These are phyloP conservation scores for Neospermospora avenae DNA, from an alignment of 2,329 filamentous ascomycete genomes.

Conservation along the genomic window DNA sequence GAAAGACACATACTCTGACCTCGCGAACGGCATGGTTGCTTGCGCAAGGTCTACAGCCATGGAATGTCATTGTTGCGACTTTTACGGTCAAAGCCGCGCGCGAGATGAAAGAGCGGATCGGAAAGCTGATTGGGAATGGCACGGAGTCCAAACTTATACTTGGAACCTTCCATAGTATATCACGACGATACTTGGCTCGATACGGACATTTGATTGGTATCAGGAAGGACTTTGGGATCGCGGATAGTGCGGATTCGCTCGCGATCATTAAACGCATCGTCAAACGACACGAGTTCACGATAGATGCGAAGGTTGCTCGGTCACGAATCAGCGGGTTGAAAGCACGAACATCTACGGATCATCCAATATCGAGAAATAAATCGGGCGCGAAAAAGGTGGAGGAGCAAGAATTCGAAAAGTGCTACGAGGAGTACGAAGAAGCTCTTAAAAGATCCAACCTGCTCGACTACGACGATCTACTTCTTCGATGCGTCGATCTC, in stretches of 20 bases:
- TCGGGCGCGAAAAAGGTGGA: slow-evolving; percentile 41
- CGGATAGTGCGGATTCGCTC: slow-evolving; percentile 76
- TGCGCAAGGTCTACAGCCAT: slow-evolving; percentile 68
- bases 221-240: slow-evolving; percentile 81
- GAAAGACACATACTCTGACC: slow-evolving; percentile 94
- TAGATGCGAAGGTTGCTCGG: slow-evolving; percentile 69
- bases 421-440: slow-evolving; percentile 74
- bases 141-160: slow-evolving; percentile 75
- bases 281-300: slow-evolving; percentile 64
- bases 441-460: slow-evolving; percentile 74
- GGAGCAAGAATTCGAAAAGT: slow-evolving; percentile 64
- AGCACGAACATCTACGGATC: slow-evolving; percentile 48
- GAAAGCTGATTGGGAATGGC: slow-evolving; percentile 73
- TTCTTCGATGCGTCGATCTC: slow-evolving; percentile 79
- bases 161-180: slow-evolving; percentile 93
- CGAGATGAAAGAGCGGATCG: slow-evolving; percentile 90
- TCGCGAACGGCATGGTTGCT: slow-evolving; percentile 89
- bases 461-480: slow-evolving; percentile 90
- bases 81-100: slow-evolving; percentile 94
- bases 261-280: slow-evolving; percentile 80
- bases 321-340: slow-evolving; percentile 72
- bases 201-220: slow-evolving; percentile 86
- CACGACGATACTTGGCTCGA: slow-evolving; percentile 74
- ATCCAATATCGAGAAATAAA: slow-evolving; percentile 38
- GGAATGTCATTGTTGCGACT: slow-evolving; percentile 90